Base-by-base conservation (phyloP, 2,329 filamentous ascomycete genomes). In the Penicillium frequentans region DNA sequence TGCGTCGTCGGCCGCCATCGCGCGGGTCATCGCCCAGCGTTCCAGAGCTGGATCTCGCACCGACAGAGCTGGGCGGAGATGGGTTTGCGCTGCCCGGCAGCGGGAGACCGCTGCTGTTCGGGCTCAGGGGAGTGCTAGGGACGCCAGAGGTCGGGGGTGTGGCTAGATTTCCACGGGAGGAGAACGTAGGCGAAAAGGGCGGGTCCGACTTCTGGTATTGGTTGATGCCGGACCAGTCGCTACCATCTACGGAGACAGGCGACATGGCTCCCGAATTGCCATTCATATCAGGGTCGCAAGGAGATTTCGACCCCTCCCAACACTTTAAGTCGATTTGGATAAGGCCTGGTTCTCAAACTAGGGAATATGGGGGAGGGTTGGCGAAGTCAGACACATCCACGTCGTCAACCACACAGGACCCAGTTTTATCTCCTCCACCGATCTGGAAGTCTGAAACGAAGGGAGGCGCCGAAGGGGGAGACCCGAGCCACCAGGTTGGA, bases 21-120 rank as follows among this genome's bases (percentile, higher is more conserved):
- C 86, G 88, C 68, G 86, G 86, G 73, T 33, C 54, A 5, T 80
- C 85, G 74, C 70, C 86, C 79, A 80, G 84, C 42, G 88, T 90
- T 56, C 90, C 91, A 71, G 89, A 88, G 74, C 91, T 97, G 51
- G 91, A 96, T 64, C 77, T 70, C 44, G 74, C 74, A 61, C 90
- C 91, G 60, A 97, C 82, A 5, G 93, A 98, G 63, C 89, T 91
- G 26, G 95, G 93, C 54, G 93, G 93, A 50, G 93, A 97, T 52
- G 93, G 84, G 68, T 84, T 85, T 64, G 73, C 71, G 65, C 61
- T 71, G 57, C 50, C 63, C 56, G 51, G 64, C 58, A 27, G 71
- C 56, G 21, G 65, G 53, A 45, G 57, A 24, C 59, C 64, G 31
- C 61, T 64, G 48, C 65, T 82, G 75, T 85, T 88, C 79, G 88